Conservation (phyloP, 805 yeast genomes). For the Candida nemodendra region DNA sequence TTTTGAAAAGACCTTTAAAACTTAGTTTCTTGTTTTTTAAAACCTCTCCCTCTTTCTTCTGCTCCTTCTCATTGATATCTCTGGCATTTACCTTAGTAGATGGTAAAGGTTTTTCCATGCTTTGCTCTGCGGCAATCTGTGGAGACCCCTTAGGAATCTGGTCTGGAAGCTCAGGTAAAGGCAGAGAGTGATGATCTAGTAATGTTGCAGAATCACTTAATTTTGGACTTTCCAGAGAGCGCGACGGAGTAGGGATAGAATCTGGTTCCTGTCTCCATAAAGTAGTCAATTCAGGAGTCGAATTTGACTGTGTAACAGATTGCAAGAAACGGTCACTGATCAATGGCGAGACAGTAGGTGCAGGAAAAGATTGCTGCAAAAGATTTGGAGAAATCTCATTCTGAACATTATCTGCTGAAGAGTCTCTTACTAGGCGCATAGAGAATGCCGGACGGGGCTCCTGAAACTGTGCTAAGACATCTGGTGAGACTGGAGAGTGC, state of each 20-base stretch:
- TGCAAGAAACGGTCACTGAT: background rate
- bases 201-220: conserved; percentile 1
- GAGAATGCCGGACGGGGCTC: conserved; percentile 22
- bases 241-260: too few species aligned
- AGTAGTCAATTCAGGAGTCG: too few species aligned
- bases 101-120: background rate
- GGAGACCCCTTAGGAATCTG: too few species aligned
- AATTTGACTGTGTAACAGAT: background rate
- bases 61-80: too few species aligned
- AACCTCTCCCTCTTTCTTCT: background rate
- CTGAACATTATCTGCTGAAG: conserved; percentile 14
- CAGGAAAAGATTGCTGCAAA: conserved; percentile 5
- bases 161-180: background rate
- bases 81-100: background rate
- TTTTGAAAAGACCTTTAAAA: conserved; percentile 30
- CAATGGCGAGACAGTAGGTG: conserved; percentile 11
- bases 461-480: background rate
- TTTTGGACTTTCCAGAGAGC: background rate
- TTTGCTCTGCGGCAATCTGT: too few species aligned
- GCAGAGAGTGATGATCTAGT: background rate
- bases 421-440: conserved; percentile 25
- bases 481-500: background rate
- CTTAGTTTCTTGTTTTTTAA: conserved; percentile 25
- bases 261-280: too few species aligned
- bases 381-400: conserved; percentile 7